Percentiles rank a stretch among this genome's conserved stretches.
Evolutionary conservation across 805 yeast genomes (phyloP).

Genomic region (Hanseniaspora vineae): DNA sequence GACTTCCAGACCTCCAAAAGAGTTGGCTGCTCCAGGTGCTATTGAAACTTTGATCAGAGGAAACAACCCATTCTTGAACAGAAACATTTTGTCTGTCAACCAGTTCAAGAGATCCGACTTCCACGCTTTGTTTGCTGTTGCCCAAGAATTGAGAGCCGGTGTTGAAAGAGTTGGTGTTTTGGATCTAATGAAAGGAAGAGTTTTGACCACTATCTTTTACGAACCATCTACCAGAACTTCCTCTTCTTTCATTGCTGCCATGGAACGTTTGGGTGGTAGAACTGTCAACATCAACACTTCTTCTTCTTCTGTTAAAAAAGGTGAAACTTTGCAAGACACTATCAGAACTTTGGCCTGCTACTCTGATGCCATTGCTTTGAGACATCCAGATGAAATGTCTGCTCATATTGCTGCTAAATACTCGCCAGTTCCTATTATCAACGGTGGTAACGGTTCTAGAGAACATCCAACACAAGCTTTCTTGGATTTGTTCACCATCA

Average conservation of each 20-base stretch:
- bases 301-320: slow-evolving; percentile 92
- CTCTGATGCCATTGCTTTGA: slow-evolving; percentile 90
- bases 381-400: slow-evolving; percentile 90
- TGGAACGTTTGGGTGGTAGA: slow-evolving; percentile 99
- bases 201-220: slow-evolving; percentile 88
- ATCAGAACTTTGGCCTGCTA: slow-evolving; percentile 89
- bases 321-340: slow-evolving; percentile 96
- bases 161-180: slow-evolving; percentile 94
- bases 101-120: slow-evolving; percentile 80
- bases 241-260: slow-evolving; percentile 95
- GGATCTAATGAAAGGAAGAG: slow-evolving; percentile 80
- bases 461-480: slow-evolving; percentile 99
- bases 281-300: slow-evolving; percentile 77
- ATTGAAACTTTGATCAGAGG: slow-evolving; percentile 62
- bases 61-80: slow-evolving; percentile 83
- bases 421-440: slow-evolving; percentile 93
- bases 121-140: slow-evolving; percentile 88
- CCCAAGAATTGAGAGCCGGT: slow-evolving; percentile 93
- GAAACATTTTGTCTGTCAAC: slow-evolving; percentile 76
- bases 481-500: slow-evolving; percentile 90
- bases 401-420: slow-evolving; percentile 91
- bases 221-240: slow-evolving; percentile 98
- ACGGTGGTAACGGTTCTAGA: slow-evolving; percentile 95
- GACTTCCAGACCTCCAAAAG: slow-evolving; percentile 59
- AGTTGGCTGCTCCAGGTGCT: slow-evolving; percentile 66